Base-by-base conservation (phyloP, 2,329 filamentous ascomycete genomes). In the Cyphellophora attinorum region DNA sequence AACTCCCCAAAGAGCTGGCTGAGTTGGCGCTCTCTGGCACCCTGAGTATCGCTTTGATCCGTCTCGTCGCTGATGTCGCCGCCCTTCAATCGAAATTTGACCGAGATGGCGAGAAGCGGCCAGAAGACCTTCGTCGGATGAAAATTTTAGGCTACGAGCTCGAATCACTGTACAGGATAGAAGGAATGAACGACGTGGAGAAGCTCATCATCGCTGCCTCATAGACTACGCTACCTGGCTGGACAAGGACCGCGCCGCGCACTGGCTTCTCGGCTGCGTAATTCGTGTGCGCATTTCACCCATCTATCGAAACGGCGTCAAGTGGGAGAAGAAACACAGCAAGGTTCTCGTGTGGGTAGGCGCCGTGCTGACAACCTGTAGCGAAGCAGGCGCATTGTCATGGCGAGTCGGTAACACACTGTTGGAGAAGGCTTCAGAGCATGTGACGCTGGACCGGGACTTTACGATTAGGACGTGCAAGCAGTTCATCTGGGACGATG, bases 81-180 rank as follows among this genome's bases (percentile, higher is more conserved):
- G 21, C 21, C n/a, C 21, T 25, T 25, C n/a, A 8, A n/a, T 8
- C 8, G 21, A 25, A 25, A 25, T 25, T 25, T n/a, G 8, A 25
- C 8, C 21, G 8, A 8, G 21, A 25, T n/a, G 8, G 21, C 8
- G 21, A 25, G n/a, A 25, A 25, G 21, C 8, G n/a, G n/a, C n/a
- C 21, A 8, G 21, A 25, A 25, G 21, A 25, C n/a, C 21, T 25
- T 25, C 21, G 21, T n/a, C 21, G 21, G n/a, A 8, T 25, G 21
- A 25, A 25, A n/a, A n/a, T 25, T 25, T n/a, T 25, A n/a, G 21
- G 21, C 21, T 25, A 25, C 21, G 21, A 25, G 21, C n/a, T 25
- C 8, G 21, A 25, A n/a, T 8, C 8, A n/a, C n/a, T 25, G 21
- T n/a, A 8, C 8, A 25, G n/a, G n/a, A n/a, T 8, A 8, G n/a